A percentile compares a stretch with the other conserved stretches of the same genome.
These are phyloP conservation scores for Moesziomyces sp. DNA, from an alignment of 1,284 basidiomycete species.

Conservation along the genomic window DNA sequence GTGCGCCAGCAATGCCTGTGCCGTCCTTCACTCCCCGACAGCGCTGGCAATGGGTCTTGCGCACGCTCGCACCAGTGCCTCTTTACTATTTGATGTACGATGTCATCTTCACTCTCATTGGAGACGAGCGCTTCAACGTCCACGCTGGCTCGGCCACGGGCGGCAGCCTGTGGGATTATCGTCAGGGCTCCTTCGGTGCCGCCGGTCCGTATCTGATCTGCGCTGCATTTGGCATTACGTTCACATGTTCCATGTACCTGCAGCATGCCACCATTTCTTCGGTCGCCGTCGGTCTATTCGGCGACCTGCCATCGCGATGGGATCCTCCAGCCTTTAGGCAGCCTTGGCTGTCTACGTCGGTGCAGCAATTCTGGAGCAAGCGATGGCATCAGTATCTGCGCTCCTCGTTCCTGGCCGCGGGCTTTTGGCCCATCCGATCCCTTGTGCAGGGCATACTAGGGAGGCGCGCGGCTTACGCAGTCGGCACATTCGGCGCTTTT, in stretches of 20 bases:
- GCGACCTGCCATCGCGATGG: slow-evolving; percentile 25
- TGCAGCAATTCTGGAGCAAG: slow-evolving; percentile 28
- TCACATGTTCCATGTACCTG: slow-evolving; percentile 17
- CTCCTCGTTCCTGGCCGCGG: slow-evolving; percentile 23
- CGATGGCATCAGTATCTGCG: slow-evolving; percentile 47
- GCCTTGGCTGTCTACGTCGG: slow-evolving; percentile 28
- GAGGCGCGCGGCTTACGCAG: slow-evolving; percentile 5
- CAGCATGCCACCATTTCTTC: slow-evolving; percentile 1
- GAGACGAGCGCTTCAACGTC: slow-evolving; percentile 26
- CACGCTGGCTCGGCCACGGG: slow-evolving; percentile 5
- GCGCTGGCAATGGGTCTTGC: slow-evolving; percentile 14
- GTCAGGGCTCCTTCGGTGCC: slow-evolving; percentile 15
- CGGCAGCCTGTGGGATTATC: slow-evolving; percentile 25
- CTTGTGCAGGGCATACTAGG: slow-evolving; percentile 6
- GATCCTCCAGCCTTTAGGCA: slow-evolving; percentile 14
- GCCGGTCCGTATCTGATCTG: slow-evolving; percentile 26
- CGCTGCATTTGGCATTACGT: slow-evolving; percentile 5
- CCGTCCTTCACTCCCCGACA: slow-evolving; percentile 3
- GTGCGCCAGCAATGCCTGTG: slow-evolving; percentile 20
- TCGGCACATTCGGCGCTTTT: slow-evolving; percentile 28
- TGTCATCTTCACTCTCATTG: slow-evolving; percentile 17
- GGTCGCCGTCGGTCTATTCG: slow-evolving; percentile 8
- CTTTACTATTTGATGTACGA: slow-evolving; percentile 18
- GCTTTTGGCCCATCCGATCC: slow-evolving; percentile 20
- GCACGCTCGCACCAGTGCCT: slow-evolving; percentile 1